Evolutionary conservation across 2,329 filamentous ascomycete species (phyloP).

Genomic region (Ophiostoma sp.): DNA sequence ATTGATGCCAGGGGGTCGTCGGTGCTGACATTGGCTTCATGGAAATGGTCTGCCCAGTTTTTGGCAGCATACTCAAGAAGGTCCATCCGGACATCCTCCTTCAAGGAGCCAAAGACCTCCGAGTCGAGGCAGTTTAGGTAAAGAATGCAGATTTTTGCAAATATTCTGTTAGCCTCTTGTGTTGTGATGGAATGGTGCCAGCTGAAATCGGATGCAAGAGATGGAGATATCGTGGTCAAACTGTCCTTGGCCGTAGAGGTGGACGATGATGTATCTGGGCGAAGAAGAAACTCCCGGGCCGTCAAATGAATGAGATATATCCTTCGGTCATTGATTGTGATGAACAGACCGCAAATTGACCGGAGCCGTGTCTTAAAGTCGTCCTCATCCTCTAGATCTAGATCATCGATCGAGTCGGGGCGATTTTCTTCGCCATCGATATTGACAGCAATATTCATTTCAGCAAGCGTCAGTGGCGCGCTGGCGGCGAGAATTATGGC

Average conservation of each 20-base stretch:
- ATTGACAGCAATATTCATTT: slow-evolving; percentile 36
- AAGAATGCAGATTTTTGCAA: slow-evolving; percentile 32
- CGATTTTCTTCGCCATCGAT: not conserved
- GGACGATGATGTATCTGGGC: slow-evolving; percentile 5
- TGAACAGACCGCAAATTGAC: slow-evolving; percentile 36
- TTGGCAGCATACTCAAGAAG: slow-evolving; percentile 33
- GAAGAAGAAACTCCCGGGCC: slow-evolving; percentile 37
- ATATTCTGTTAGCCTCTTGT: slow-evolving; percentile 29
- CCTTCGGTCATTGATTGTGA: slow-evolving; percentile 34
- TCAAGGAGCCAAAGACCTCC: not conserved
- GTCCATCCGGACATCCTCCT: not conserved
- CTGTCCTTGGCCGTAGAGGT: not conserved
- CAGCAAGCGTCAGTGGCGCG: slow-evolving; percentile 33
- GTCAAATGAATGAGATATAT: slow-evolving; percentile 39
- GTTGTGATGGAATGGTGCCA: slow-evolving; percentile 32
- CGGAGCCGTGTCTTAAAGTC: slow-evolving; percentile 32
- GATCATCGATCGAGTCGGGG: slow-evolving; percentile 12
- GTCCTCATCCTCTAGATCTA: slow-evolving; percentile 32
- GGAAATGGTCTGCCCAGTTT: not conserved
- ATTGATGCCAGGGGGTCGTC: not conserved
- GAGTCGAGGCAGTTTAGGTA: slow-evolving; percentile 29
- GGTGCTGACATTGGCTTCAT: not conserved
- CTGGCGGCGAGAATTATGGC: slow-evolving; percentile 35
- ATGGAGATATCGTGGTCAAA: slow-evolving; percentile 3
- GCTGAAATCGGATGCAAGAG: not conserved